phyloP scores from a whole-genome alignment of 495 filamentous ascomycete species.

The Aspergillus biplanus region DNA sequence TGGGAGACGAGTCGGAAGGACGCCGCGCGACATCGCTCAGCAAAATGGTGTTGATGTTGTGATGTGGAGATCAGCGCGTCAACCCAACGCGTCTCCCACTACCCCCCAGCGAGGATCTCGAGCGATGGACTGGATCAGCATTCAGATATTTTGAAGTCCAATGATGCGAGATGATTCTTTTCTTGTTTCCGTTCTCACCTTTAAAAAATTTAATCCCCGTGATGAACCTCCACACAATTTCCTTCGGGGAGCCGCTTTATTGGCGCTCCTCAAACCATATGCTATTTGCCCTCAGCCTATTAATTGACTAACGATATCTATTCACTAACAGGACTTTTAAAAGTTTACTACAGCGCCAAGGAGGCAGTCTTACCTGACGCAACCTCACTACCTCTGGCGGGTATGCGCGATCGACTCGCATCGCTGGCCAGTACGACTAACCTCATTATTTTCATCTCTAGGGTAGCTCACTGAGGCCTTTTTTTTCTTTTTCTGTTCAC shows the following conservation, averaged over 20 bases:
- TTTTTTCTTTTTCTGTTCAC: too few relatives aligned
- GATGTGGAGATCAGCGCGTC: constrained; percentile 36
- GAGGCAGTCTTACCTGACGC: not conserved
- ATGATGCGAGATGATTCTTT: not conserved
- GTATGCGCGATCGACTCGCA: constrained; percentile 6
- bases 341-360: not conserved
- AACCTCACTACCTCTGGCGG: not conserved
- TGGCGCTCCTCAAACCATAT: not conserved
- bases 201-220: not conserved
- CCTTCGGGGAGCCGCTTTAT: not conserved
- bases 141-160: not conserved
- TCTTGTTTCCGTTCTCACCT: not conserved
- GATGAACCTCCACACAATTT: not conserved
- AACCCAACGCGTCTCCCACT: constrained; percentile 31
- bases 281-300: too few relatives aligned
- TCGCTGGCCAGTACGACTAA: constrained; percentile 21
- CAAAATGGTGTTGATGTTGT: constrained; percentile 12
- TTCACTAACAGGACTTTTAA: constrained; percentile 7
- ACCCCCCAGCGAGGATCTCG: not conserved
- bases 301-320: constrained; percentile 10
- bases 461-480: constrained; percentile 15
- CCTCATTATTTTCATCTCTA: constrained; percentile 22
- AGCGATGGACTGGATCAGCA: constrained; percentile 3
- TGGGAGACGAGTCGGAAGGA: not conserved
- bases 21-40: not conserved